Base-by-base conservation (phyloP, 768 basidiomycete genomes). In the Antrodiella citrinella region DNA sequence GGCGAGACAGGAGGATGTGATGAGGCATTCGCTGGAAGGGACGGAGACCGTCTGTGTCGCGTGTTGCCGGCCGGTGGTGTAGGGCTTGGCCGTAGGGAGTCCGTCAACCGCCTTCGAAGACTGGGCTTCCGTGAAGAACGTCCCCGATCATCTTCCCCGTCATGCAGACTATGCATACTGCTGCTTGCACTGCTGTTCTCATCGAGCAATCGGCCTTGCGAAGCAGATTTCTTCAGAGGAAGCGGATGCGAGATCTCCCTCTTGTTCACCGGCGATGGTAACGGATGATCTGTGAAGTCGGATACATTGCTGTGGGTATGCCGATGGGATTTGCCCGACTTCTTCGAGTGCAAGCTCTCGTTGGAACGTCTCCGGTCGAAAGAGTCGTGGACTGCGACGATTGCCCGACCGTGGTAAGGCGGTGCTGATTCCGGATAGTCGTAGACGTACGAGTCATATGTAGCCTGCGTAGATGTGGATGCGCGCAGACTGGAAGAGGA, bases 301-400 rank as follows among this genome's bases (percentile, higher is more conserved):
- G 41, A 43, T 5, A 22, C 41, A 9, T 7, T 19, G 21, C 41
- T 43, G 21, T n/a, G 41, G 5, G 41, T 43, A 43, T 43, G 41
- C 21, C 41, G 41, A 43, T 43, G 41, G 13, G 72, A 72, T 51
- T 69, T 72, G 20, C 64, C 69, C 3, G 71, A 69, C 39, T 59
- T 60, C 48, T 60, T 61, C 46, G 66, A 63, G 22, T 62, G 71
- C 19, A 74, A 56, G 44, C 73, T 74, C 42, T 74, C 73, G 13
- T 63, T 58, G 0, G 72, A 74, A 2, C 58, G 55, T 51, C 62
- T 61, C n/a, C 67, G 67, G 15, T 35, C 30, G 7, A 35, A 35
- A 35, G 30, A 15, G 38, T 52, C 56, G 43, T 64, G 15, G 20
- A 35, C 45, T 15, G 49, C 54, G 39, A 45, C 18, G 9, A 7